These are phyloP conservation scores for Bombardia bombarda DNA, from an alignment of 495 filamentous ascomycete species.

Conservation along the genomic window DNA sequence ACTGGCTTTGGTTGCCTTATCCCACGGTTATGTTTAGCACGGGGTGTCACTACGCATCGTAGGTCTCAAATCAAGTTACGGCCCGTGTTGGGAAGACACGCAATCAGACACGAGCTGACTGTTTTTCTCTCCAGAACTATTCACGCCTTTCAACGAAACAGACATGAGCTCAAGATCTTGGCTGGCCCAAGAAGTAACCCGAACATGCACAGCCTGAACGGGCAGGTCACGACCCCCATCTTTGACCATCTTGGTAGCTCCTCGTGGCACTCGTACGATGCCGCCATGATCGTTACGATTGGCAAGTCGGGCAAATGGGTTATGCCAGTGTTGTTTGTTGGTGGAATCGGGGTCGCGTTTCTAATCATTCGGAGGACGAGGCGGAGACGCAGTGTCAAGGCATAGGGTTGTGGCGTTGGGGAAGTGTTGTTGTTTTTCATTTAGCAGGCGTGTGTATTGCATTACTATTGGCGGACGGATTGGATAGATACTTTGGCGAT, in stretches of 20 bases:
- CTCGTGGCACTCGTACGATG: constrained; percentile 39
- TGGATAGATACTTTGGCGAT: too few species aligned
- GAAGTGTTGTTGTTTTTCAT: background rate
- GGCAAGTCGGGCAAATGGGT: constrained; percentile 10
- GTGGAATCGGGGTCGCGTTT: constrained; percentile 2
- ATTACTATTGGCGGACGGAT: too few species aligned
- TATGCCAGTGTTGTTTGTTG: constrained; percentile 3
- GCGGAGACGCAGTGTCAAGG: constrained; percentile 1
- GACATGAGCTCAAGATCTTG: constrained; percentile 29
- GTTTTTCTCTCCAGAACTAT: constrained; percentile 15
- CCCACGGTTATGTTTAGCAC: constrained; percentile 38
- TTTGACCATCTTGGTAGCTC: constrained; percentile 40
- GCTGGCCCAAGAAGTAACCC: constrained; percentile 21
- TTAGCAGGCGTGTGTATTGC: too few species aligned
- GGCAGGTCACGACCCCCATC: constrained; percentile 33
- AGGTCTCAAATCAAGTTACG: too few species aligned
- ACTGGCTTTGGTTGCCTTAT: constrained; percentile 34
- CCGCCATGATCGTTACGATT: constrained; percentile 20
- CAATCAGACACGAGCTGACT: background rate
- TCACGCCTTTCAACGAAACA: constrained; percentile 24
- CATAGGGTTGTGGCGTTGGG: background rate
- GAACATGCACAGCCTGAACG: constrained; percentile 34
- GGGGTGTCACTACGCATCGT: constrained; percentile 36
- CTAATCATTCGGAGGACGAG: constrained; percentile 6
- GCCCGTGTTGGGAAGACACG: too few species aligned